phyloP scores from a whole-genome alignment of 2,329 filamentous ascomycete species.

The Fusarium torreyae region DNA sequence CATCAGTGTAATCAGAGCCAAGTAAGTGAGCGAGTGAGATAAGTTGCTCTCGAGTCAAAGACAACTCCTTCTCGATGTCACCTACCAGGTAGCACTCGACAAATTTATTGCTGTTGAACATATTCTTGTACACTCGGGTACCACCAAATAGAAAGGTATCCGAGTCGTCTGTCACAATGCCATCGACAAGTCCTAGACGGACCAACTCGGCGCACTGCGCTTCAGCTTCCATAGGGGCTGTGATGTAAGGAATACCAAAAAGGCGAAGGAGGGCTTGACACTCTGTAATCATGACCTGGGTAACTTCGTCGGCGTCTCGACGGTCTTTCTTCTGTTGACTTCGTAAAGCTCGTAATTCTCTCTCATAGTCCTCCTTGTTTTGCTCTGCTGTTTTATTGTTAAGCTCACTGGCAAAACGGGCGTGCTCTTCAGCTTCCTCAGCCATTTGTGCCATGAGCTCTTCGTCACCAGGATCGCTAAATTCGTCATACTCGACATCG shows the following conservation, averaged over 20 bases:
- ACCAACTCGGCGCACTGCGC: slow-evolving; percentile 97
- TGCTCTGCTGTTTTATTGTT: slow-evolving; percentile 81
- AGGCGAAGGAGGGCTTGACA: slow-evolving; percentile 91
- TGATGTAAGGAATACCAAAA: slow-evolving; percentile 96
- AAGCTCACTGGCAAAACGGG: slow-evolving; percentile 88
- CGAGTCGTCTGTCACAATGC: slow-evolving; percentile 97
- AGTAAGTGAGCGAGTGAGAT: slow-evolving; percentile 92
- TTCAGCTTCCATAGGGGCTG: slow-evolving; percentile 98
- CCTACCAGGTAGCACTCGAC: slow-evolving; percentile 92
- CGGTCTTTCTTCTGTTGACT: slow-evolving; percentile 97
- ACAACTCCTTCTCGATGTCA: slow-evolving; percentile 91
- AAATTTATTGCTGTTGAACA: slow-evolving; percentile 99
- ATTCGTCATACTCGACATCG: slow-evolving; percentile 78
- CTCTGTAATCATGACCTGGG: slow-evolving; percentile 94
- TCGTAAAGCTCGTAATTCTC: slow-evolving; percentile 87
- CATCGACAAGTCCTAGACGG: slow-evolving; percentile 87
- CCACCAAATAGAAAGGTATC: slow-evolving; percentile 98
- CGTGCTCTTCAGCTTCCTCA: slow-evolving; percentile 93
- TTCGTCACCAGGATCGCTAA: slow-evolving; percentile 92
- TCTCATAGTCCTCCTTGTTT: slow-evolving; percentile 85
- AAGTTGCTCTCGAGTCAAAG: slow-evolving; percentile 86
- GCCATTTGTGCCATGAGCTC: slow-evolving; percentile 89
- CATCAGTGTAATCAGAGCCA: slow-evolving; percentile 95
- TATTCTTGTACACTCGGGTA: slow-evolving; percentile 98
- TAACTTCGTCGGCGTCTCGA: slow-evolving; percentile 96